Evolutionary conservation across 306 rosid genomes (phyloP), one percentile per base, ranked within the genome.

Genomic region (Datisca glomerata): DNA sequence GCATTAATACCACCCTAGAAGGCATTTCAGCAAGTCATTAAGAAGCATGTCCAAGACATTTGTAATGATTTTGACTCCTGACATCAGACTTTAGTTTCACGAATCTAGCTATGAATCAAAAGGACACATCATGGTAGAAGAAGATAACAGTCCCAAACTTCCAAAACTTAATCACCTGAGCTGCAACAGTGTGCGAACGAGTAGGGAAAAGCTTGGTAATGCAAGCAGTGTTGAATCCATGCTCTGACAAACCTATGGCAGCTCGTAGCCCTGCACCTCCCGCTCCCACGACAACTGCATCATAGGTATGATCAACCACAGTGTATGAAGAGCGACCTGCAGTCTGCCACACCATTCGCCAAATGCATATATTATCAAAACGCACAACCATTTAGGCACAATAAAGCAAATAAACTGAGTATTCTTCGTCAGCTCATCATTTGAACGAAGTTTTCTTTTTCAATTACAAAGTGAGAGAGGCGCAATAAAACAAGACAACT

Each of bases 181-280:
- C 95, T 6, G 98, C 98, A 61, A 89, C 98, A 17, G 98, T 89
- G 53, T 89, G 98, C 0, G 98, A 89, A 58, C 95, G 98, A 59
- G 98, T 89, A 2, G 98, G 98, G 56, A 89, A 89, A 49, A 89
- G 84, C 73, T 89, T 89, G 16, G 95, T 89, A 39, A 89, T 75
- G 65, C 95, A 89, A 53, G 98, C 98, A 39, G 95, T 89, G 45
- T 84, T 89, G 56, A 89, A 89, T 22, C 98, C 98, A 70, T 84
- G 86, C 60, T 89, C 98, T 0, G 93, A 89, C 18, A 89, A 85
- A 15, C 98, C 95, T 41, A 84, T 84, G 32, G 97, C 97, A 22
- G 97, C 95, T 71, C 95, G 71, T 52, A 83, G 53, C 47, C 97
- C 97, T 3, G 97, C 97, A 11, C 97, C 97, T 15, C 95, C 97